A percentile compares a stretch with the other conserved stretches of the same genome.
These are phyloP conservation scores for Lathyrus sativus DNA, from an alignment of 306 rosid species.

Conservation along the genomic window DNA sequence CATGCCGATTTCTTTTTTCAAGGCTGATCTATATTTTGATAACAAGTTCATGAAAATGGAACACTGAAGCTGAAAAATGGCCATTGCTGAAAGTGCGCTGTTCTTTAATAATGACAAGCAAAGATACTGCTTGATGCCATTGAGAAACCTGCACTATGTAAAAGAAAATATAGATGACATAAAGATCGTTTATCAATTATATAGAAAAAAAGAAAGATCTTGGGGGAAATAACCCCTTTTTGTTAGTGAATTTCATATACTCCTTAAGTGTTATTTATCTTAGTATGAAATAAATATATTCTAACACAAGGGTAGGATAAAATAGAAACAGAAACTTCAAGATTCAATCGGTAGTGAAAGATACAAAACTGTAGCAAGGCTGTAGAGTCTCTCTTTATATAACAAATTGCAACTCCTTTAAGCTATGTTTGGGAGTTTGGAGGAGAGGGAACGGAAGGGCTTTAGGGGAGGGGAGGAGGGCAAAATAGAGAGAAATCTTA, in stretches of 20 bases:
- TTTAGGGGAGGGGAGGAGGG: background rate
- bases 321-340: constrained; percentile 14
- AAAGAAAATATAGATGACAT: constrained; percentile 37
- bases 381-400: constrained; percentile 21
- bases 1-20: constrained; percentile 95
- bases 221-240: background rate
- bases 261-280: constrained; percentile 11
- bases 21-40: constrained; percentile 83
- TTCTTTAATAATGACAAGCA: constrained; percentile 94
- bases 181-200: constrained; percentile 33
- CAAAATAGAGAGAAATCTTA: background rate
- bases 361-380: constrained; percentile 19
- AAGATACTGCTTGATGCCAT: constrained; percentile 86
- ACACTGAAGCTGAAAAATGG: constrained; percentile 97
- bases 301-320: constrained; percentile 16
- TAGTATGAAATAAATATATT: background rate
- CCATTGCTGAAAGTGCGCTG: constrained; percentile 94
- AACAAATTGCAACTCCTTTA: constrained; percentile 10
- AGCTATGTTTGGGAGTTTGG: background rate
- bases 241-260: constrained; percentile 10
- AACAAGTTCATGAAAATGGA: constrained; percentile 82
- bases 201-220: constrained; percentile 28
- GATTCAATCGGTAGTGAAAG: constrained; percentile 13
- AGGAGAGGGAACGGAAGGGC: too few relatives aligned
- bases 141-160: constrained; percentile 75